These are phyloP conservation scores for Diaporthe velutina DNA, from an alignment of 2,329 filamentous ascomycete genomes.

Conservation along the genomic window DNA sequence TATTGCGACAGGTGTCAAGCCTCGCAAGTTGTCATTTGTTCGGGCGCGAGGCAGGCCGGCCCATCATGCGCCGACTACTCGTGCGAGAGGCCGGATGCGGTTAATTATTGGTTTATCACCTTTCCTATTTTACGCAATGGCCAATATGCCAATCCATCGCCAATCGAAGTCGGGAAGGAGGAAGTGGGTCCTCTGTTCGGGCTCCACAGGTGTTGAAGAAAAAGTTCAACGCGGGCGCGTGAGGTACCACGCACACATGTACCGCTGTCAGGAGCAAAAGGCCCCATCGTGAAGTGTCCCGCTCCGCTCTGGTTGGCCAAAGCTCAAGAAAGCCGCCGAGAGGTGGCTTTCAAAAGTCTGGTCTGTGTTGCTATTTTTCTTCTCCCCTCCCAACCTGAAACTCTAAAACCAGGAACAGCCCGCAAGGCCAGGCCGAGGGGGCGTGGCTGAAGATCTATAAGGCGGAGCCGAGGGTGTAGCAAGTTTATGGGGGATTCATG, in stretches of 20 bases:
- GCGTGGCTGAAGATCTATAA: conserved; percentile 8
- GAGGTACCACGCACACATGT: neutral
- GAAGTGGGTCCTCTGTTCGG: conserved; percentile 7
- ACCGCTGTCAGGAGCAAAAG: conserved; percentile 5
- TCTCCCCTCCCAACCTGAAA: conserved; percentile 14
- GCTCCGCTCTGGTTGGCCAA: conserved; percentile 8
- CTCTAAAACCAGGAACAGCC: conserved; percentile 23
- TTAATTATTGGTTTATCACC: conserved; percentile 9
- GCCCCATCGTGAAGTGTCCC: neutral
- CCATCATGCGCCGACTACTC: conserved; percentile 9
- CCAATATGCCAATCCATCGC: neutral
- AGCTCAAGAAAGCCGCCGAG: conserved; percentile 16
- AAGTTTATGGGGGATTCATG: conserved; percentile 25
- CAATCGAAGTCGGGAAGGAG: conserved; percentile 1
- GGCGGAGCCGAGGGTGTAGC: conserved; percentile 13
- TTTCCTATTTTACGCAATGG: neutral
- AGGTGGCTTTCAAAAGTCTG: neutral
- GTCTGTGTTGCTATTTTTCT: conserved; percentile 10
- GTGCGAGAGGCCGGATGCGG: conserved; percentile 5
- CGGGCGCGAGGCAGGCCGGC: neutral
- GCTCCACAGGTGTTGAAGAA: conserved; percentile 10
- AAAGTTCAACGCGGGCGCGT: neutral
- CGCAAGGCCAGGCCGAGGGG: conserved; percentile 11
- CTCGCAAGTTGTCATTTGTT: conserved; percentile 1
- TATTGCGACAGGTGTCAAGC: neutral